Evolutionary conservation across 2,329 filamentous ascomycete genomes (phyloP).

Genomic region (Arachnomyces sp.): DNA sequence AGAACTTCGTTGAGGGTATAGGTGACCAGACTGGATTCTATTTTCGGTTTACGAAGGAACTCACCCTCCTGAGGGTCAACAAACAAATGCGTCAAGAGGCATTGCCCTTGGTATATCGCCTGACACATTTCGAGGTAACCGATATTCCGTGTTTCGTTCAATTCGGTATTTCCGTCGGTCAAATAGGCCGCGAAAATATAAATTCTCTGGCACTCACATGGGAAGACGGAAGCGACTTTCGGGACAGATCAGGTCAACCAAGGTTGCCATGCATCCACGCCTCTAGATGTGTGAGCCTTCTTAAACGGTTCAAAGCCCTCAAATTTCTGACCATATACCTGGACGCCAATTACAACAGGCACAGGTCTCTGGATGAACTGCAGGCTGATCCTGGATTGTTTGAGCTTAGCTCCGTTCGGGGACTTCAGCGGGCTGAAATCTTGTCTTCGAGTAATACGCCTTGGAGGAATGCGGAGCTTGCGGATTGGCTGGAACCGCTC

Average conservation of each 20-base stretch:
- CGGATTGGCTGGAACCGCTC: too few relatives aligned
- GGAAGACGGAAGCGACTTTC: not conserved
- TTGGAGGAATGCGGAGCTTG: not conserved
- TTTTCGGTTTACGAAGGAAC: not conserved
- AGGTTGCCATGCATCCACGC: not conserved
- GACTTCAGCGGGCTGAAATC: not conserved
- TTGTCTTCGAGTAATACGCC: not conserved
- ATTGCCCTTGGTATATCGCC: not conserved
- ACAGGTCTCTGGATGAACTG: not conserved
- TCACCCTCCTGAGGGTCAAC: not conserved
- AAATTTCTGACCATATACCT: not conserved
- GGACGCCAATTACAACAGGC: not conserved
- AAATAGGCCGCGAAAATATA: not conserved
- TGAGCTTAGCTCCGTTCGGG: conserved; percentile 1
- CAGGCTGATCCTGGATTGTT: not conserved
- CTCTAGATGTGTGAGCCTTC: not conserved
- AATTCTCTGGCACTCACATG: not conserved
- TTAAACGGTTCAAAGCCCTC: not conserved
- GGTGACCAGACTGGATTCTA: not conserved
- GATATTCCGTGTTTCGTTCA: not conserved
- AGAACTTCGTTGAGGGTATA: not conserved
- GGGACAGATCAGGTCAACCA: not conserved
- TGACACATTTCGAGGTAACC: not conserved
- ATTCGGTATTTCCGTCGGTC: not conserved
- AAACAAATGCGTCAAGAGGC: conserved; percentile 1